phyloP scores from a whole-genome alignment of 2,329 filamentous ascomycete species.

The Rhexocercosporidium sp. region DNA sequence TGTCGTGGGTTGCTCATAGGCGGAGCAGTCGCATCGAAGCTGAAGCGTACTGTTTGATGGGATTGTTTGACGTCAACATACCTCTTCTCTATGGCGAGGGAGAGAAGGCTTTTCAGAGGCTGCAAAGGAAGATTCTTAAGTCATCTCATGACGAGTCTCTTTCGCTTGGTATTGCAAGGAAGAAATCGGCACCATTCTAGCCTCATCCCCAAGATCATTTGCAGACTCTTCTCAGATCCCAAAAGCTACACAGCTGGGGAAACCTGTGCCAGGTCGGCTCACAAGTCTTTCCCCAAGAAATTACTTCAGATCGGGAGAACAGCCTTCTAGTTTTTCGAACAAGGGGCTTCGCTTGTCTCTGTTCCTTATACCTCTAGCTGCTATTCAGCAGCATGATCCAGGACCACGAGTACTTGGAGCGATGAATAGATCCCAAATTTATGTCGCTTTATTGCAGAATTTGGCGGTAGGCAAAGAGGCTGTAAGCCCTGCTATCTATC shows the following conservation, averaged over 20 bases:
- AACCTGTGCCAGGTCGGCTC: too few species aligned
- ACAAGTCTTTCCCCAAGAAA: too few species aligned
- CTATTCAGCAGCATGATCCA: too few species aligned
- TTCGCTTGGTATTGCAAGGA: constrained; percentile 37
- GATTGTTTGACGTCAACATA: constrained; percentile 45
- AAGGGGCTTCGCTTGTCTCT: background rate
- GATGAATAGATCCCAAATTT: background rate
- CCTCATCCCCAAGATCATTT: background rate
- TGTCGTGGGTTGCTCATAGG: constrained; percentile 46
- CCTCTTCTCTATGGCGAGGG: constrained; percentile 45
- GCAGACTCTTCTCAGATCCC: background rate
- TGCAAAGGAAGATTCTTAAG: constrained; percentile 45
- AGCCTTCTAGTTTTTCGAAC: background rate
- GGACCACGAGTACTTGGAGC: background rate
- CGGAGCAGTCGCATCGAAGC: constrained; percentile 40
- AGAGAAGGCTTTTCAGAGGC: constrained; percentile 41
- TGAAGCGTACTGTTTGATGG: constrained; percentile 44
- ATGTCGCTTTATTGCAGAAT: background rate
- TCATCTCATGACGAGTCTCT: constrained; percentile 44
- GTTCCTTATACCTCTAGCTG: background rate
- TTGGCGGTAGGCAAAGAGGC: background rate
- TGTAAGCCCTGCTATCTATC: background rate
- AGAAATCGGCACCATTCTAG: background rate
- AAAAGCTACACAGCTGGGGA: background rate
- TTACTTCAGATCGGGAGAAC: background rate